Evolutionary conservation across 2,329 filamentous ascomycete species (phyloP).

Genomic region (Incumbomyces delicatus): DNA sequence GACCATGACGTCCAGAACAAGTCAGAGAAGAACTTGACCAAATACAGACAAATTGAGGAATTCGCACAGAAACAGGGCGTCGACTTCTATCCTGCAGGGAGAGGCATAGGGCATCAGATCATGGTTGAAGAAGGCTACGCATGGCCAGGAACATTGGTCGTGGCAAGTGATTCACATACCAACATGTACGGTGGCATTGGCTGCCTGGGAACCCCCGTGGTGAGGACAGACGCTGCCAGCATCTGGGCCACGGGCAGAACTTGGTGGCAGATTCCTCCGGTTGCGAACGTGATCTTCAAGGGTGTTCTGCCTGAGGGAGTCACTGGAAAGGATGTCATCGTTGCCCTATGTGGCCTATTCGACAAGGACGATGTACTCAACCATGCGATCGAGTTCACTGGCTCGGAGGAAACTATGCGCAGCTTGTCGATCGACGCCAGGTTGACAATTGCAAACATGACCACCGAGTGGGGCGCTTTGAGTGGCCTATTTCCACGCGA

Average conservation of each 20-base stretch:
- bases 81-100: slow-evolving; percentile 64
- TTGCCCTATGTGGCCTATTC: slow-evolving; percentile 78
- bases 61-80: slow-evolving; percentile 73
- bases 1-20: slow-evolving; percentile 88
- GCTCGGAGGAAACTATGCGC: slow-evolving; percentile 64
- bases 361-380: slow-evolving; percentile 83
- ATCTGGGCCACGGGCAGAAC: slow-evolving; percentile 77
- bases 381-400: slow-evolving; percentile 80
- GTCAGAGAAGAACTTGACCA: slow-evolving; percentile 65
- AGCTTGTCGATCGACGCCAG: slow-evolving; percentile 64
- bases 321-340: slow-evolving; percentile 87
- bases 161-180: slow-evolving; percentile 61
- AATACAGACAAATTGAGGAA: slow-evolving; percentile 70
- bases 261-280: slow-evolving; percentile 82
- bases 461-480: slow-evolving; percentile 39
- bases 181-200: slow-evolving; percentile 75
- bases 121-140: slow-evolving; percentile 78
- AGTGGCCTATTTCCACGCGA: slow-evolving; percentile 76
- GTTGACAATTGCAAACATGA: slow-evolving; percentile 45
- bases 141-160: slow-evolving; percentile 76
- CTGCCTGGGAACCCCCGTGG: slow-evolving; percentile 68
- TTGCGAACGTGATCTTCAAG: slow-evolving; percentile 69
- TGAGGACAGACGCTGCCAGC: slow-evolving; percentile 75
- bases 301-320: slow-evolving; percentile 69
- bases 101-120: slow-evolving; percentile 83